Percentiles rank a stretch among this genome's conserved stretches.
These are phyloP conservation scores for Carex arenaria DNA, from an alignment of 202 grass and related monocot genomes.

Conservation along the genomic window DNA sequence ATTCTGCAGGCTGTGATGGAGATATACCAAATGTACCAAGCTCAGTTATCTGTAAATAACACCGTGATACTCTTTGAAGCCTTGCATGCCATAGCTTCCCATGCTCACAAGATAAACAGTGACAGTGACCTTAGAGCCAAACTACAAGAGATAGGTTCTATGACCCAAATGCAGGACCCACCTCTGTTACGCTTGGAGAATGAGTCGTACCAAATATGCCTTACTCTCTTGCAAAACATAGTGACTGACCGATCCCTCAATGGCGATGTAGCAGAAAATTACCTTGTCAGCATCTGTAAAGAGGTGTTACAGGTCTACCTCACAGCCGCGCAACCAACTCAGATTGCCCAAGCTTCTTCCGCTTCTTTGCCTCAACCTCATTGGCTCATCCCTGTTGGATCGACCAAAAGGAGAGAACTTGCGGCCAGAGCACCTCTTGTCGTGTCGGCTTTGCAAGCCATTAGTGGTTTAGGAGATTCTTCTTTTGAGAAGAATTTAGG, in stretches of 20 bases:
- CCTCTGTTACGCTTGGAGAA: constrained; percentile 94
- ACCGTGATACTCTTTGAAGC: constrained; percentile 92
- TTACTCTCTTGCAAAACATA: constrained; percentile 83
- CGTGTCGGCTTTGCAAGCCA: constrained; percentile 84
- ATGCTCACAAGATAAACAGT: constrained; percentile 95
- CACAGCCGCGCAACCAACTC: constrained; percentile 49
- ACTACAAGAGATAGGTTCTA: constrained; percentile 87
- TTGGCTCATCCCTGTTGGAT: constrained; percentile 84
- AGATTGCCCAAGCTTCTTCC: constrained; percentile 42
- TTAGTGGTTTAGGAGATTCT: constrained; percentile 52
- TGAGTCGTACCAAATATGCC: constrained; percentile 88
- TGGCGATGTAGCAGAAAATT: constrained; percentile 42
- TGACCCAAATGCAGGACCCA: constrained; percentile 99
- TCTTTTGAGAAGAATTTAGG: constrained; percentile 76
- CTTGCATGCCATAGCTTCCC: constrained; percentile 79
- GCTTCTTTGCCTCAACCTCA: constrained; percentile 36
- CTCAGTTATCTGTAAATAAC: constrained; percentile 72
- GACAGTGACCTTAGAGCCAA: constrained; percentile 75
- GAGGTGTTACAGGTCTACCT: constrained; percentile 93
- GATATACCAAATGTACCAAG: constrained; percentile 88
- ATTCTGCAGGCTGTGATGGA: constrained; percentile 96
- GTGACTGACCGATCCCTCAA: constrained; percentile 46
- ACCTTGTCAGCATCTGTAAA: constrained; percentile 77
- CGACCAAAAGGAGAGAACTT: constrained; percentile 87
- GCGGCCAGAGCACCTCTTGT: constrained; percentile 82